phyloP scores from a whole-genome alignment of 495 filamentous ascomycete genomes.

The Neurospora sp. region DNA sequence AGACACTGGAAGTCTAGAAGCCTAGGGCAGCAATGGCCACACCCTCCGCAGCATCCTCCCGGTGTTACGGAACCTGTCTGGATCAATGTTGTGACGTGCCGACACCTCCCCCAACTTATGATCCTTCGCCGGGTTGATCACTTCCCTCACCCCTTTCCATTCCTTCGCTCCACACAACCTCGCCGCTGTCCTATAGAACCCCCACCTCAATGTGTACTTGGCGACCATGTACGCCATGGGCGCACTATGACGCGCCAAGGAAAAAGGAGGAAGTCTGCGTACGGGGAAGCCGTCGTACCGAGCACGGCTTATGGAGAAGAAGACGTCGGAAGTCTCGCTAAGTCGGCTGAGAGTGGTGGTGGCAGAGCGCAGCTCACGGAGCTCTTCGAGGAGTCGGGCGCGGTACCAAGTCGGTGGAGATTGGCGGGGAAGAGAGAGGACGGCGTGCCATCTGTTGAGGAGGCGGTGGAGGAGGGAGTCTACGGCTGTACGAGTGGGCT shows the following conservation, averaged over 20 bases:
- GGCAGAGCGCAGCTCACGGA: conserved; percentile 29
- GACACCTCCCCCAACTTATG: conserved; percentile 38
- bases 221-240: conserved; percentile 41
- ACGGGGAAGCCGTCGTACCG: conserved; percentile 28
- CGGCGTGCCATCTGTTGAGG: conserved; percentile 31
- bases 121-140: conserved; percentile 41
- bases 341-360: conserved; percentile 27
- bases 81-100: conserved; percentile 33
- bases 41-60: not conserved
- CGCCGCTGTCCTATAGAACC: conserved; percentile 36
- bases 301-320: conserved; percentile 40
- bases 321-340: conserved; percentile 45
- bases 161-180: conserved; percentile 26
- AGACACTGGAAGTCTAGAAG: not conserved
- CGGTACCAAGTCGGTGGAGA: conserved; percentile 35
- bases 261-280: conserved; percentile 23
- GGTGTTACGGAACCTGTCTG: conserved; percentile 19
- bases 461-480: conserved; percentile 17
- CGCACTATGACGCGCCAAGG: conserved; percentile 14
- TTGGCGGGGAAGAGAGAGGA: conserved; percentile 31
- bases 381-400: conserved; percentile 37
- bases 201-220: conserved; percentile 42
- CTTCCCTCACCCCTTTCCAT: conserved; percentile 28
- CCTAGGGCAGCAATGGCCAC: not conserved
- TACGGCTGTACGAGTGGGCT: not conserved